Evolutionary conservation across 257 asterid species (phyloP), one percentile per base, ranked within the genome.

Genomic region (Verbena officinalis): DNA sequence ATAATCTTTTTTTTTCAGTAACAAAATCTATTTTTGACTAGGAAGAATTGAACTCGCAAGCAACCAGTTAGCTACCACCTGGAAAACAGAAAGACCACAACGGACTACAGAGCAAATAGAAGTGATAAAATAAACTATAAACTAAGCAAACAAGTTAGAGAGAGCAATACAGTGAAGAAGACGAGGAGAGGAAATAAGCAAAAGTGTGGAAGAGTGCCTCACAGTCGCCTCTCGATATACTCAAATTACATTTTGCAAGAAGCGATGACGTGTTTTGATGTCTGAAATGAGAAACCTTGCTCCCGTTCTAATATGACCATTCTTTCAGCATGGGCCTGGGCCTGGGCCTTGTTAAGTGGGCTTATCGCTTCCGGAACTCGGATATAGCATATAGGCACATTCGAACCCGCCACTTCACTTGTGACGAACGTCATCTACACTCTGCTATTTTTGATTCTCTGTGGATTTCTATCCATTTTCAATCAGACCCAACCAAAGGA

Each of bases 391-490:
- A 27, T 27, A 27, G 5, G 33, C 2, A 2, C 5, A 10, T 5
- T 9, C n/a, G n/a, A n/a, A 21, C 4, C 22, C 61, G 76, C 71
- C 62, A 63, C 13, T 4, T n/a, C 31, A 11, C n/a, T 14, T 23
- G 24, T 40, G 36, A 44, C 65, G 22, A 50, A 24, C 59, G 33
- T 23, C 45, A 68, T 68, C 73, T 68, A 46, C 46, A 46, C 59
- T 36, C 40, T 36, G 33, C 40, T 3, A 1, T 30, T 7, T 30
- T 7, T 30, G 4, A 30, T 9, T 36, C 9, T 7, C 40, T 52
- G 58, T 23, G 22, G 4, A 13, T 21, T 23, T 31, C 58, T 52
- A 5, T 27, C 15, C 20, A 53, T 14, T 53, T 53, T 53, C 59
- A n/a, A 4, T 22, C 39, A 5, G 6, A 21, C 27, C 54, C 11